Evolutionary conservation across 148 eudicot species (phyloP).

Genomic region (Linanthus parryae): DNA sequence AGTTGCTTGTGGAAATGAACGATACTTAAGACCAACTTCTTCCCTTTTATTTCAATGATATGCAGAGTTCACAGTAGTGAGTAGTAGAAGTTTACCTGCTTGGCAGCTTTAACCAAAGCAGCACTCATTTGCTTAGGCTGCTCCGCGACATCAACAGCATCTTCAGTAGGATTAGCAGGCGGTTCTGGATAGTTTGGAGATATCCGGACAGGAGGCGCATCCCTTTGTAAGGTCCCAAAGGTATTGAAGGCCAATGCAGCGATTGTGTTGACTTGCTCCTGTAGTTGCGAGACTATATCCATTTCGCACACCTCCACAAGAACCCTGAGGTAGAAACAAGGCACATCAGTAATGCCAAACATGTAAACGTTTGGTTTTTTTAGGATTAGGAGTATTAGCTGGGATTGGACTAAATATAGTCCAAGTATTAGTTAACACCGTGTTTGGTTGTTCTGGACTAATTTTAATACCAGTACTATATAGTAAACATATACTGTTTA

Average conservation of each 20-base stretch:
- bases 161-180: constrained; percentile 41
- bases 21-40: too few relatives aligned
- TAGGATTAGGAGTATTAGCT: too few relatives aligned
- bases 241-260: constrained; percentile 75
- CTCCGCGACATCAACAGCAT: constrained; percentile 44
- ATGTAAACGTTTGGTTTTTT: too few relatives aligned
- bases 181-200: constrained; percentile 94
- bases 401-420: too few relatives aligned
- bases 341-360: too few relatives aligned
- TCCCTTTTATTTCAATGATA: too few relatives aligned
- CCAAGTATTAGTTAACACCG: too few relatives aligned
- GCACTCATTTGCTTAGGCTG: constrained; percentile 65
- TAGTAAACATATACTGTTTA: too few relatives aligned
- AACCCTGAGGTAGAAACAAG: too few relatives aligned
- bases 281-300: constrained; percentile 86
- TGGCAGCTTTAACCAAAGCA: constrained; percentile 81
- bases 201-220: constrained; percentile 78
- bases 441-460: too few relatives aligned
- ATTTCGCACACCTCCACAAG: constrained; percentile 31
- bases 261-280: constrained; percentile 67
- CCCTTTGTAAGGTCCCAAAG: constrained; percentile 83
- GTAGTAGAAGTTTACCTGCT: constrained; percentile 41
- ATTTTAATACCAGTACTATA: too few relatives aligned
- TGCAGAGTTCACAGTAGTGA: not conserved
- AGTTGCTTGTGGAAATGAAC: too few relatives aligned